Evolutionary conservation across 2,329 filamentous ascomycete species (phyloP).

Genomic region (Amesomyces nigricolor): DNA sequence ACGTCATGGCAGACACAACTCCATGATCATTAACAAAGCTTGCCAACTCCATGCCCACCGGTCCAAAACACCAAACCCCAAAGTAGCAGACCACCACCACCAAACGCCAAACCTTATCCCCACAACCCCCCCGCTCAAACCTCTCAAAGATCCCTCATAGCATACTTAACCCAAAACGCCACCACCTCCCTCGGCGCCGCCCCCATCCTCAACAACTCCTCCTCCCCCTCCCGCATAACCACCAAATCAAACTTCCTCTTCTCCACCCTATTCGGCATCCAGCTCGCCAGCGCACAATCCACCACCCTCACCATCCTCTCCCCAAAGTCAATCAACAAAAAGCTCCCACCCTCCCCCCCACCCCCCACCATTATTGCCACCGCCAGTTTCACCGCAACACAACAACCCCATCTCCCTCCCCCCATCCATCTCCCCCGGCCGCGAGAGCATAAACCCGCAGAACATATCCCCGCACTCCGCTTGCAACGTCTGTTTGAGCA

Average conservation of each 20-base stretch:
- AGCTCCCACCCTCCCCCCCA: background rate
- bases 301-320: conserved; percentile 9
- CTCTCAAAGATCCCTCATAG: conserved; percentile 6
- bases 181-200: conserved; percentile 14
- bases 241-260: conserved; percentile 15
- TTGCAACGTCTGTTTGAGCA: background rate
- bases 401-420: conserved; percentile 17
- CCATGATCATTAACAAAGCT: too few species aligned
- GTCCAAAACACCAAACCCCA: too few species aligned
- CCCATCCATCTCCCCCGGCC: too few species aligned
- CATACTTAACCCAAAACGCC: conserved; percentile 19
- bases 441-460: background rate
- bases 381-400: conserved; percentile 3
- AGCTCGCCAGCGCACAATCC: conserved; percentile 11
- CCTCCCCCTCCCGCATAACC: conserved; percentile 6
- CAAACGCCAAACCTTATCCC: background rate
- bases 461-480: conserved; percentile 8
- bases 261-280: conserved; percentile 2
- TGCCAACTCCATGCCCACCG: too few species aligned
- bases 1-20: too few species aligned
- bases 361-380: background rate
- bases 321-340: conserved; percentile 18
- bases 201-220: conserved; percentile 9
- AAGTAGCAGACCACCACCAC: background rate
- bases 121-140: background rate